Conservation (phyloP, 441 rosid genomes). For the Rhodomyrtus psidioides region DNA sequence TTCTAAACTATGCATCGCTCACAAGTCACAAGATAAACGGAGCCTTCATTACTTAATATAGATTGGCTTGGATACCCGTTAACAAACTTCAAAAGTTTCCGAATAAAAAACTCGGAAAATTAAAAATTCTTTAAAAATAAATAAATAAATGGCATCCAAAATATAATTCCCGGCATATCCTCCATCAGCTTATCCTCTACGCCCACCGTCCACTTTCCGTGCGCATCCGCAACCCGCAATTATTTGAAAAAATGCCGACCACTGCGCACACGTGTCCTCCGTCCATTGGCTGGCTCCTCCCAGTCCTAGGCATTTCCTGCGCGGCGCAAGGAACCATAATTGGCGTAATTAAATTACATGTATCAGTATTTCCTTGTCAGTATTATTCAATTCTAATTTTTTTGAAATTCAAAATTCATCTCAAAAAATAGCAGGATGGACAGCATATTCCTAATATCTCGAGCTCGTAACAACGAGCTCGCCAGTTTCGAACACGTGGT, state of each 20-base stretch:
- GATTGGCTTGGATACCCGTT: not conserved
- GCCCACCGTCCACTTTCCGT: not conserved
- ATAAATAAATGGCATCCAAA: not conserved
- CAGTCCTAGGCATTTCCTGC: not conserved
- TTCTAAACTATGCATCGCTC: too few relatives aligned
- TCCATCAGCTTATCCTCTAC: not conserved
- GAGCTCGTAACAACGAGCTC: accelerated
- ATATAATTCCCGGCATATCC: not conserved
- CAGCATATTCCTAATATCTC: not conserved
- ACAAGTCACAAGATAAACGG: too few relatives aligned
- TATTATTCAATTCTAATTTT: not conserved
- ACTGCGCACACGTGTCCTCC: not conserved
- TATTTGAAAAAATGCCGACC: not conserved
- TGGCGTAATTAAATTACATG: not conserved
- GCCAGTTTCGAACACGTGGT: accelerated
- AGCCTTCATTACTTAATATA: not conserved
- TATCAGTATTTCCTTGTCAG: too few relatives aligned
- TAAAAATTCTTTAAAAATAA: not conserved
- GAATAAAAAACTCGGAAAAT: not conserved
- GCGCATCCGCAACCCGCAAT: not conserved
- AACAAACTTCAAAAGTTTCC: not conserved
- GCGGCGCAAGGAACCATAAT: not conserved
- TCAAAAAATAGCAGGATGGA: not conserved
- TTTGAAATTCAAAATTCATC: not conserved
- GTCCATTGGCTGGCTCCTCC: not conserved